Evolutionary conservation across 129 eudicot genomes (phyloP), one percentile per base, ranked within the genome.

Genomic region (Escallonia rubra): DNA sequence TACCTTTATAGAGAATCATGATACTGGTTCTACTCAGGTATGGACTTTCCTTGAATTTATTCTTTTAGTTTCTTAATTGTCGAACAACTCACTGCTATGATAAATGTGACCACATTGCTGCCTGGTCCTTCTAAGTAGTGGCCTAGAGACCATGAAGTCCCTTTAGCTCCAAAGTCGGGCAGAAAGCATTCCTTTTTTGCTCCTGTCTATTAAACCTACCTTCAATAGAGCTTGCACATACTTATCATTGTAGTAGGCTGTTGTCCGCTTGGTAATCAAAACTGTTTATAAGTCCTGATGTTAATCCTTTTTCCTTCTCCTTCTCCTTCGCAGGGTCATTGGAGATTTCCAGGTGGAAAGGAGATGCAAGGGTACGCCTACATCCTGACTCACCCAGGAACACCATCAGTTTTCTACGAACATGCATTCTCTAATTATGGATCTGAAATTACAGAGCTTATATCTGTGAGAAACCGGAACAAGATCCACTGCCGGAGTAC

Each of bases 301-400:
- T 54, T 54, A 54, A 54, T 34, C 44, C 48, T 52, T 57, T 70
- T 10, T 62, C 40, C 63, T 7, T 43, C 69, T 12, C 49, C 7
- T 71, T 64, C 41, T 73, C 43, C 42, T 66, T 13, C 57, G 58
- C 71, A 94, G 99, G 99, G 99, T 73, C 99, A 94, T 67, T 94
- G 99, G 99, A 85, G 99, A 83, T 94, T 94, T 79, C 99, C 99
- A 23, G 90, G 90, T 68, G 99, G 99, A 65, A 89, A 87, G 69
- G 99, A 94, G 81, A 94, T 94, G 93, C 99, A 94, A 85, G 99
- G 99, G 65, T 94, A 94, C 66, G 96, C 99, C 43, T 94, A 94
- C 81, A 94, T 94, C 64, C 75, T 94, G 59, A 94, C 99, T 66
- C 99, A 94, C 76, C 96, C 99, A 3, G 97, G 97, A 61, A 94